Conservation (phyloP, 2,329 filamentous ascomycete species). For the Stagonosporopsis chrysanthemi region DNA sequence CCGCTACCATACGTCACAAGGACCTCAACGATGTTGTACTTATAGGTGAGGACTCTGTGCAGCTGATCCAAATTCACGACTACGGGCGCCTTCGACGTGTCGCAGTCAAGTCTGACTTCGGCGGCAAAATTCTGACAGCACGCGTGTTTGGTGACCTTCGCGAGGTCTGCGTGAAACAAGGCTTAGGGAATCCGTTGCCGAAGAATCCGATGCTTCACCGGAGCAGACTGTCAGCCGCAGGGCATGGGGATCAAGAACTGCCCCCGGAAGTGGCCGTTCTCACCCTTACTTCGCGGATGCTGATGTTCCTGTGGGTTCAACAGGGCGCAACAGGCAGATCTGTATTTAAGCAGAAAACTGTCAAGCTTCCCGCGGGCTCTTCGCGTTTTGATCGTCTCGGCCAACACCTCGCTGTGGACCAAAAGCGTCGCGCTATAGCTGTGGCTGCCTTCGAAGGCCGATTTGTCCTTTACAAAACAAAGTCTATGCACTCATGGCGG, state of each 20-base stretch:
- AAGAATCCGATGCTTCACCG: constrained; percentile 23
- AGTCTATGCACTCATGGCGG: constrained; percentile 62
- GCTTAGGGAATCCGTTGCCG: constrained; percentile 31
- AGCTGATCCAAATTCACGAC: constrained; percentile 76
- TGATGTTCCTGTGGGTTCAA: constrained; percentile 78
- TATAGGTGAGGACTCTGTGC: constrained; percentile 81
- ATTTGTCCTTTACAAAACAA: constrained; percentile 76
- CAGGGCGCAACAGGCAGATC: constrained; percentile 54
- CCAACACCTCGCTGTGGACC: constrained; percentile 78
- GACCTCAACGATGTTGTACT: constrained; percentile 83
- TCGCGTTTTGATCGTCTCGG: constrained; percentile 64
- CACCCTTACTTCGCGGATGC: constrained; percentile 74
- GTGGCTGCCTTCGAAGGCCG: constrained; percentile 74
- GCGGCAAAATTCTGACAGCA: constrained; percentile 78
- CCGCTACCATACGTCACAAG: constrained; percentile 76
- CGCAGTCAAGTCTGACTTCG: constrained; percentile 80
- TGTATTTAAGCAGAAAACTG: constrained; percentile 68
- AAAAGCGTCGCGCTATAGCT: constrained; percentile 69
- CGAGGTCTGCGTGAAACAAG: constrained; percentile 25
- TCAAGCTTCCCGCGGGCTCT: constrained; percentile 66
- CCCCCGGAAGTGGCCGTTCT: constrained; percentile 85
- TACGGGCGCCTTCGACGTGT: constrained; percentile 77
- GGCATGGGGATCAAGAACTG: constrained; percentile 28
- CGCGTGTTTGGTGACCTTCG: constrained; percentile 69
- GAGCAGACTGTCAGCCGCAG: constrained; percentile 22